phyloP scores from a whole-genome alignment of 805 yeast genomes.

The Teunomyces atbi region DNA sequence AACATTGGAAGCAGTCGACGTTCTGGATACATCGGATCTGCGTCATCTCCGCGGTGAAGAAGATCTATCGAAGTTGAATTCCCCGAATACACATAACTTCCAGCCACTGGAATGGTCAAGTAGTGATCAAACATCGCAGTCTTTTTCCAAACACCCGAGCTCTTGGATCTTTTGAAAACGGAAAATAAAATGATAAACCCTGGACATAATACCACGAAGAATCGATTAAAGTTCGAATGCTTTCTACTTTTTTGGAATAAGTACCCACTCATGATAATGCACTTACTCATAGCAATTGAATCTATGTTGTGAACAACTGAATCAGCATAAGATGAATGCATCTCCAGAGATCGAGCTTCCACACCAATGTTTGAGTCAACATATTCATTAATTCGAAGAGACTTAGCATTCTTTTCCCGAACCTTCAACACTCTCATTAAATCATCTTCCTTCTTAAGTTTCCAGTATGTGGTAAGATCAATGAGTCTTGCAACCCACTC shows the following conservation, averaged over 20 bases:
- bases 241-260: slow-evolving; percentile 69
- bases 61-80: slow-evolving; percentile 56
- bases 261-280: slow-evolving; percentile 62
- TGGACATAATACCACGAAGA: slow-evolving; percentile 65
- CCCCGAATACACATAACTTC: slow-evolving; percentile 78
- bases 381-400: slow-evolving; percentile 52
- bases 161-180: slow-evolving; percentile 45
- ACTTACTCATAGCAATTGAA: slow-evolving; percentile 55
- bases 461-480: slow-evolving; percentile 60
- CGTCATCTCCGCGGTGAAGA: slow-evolving; percentile 42
- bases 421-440: slow-evolving; percentile 31
- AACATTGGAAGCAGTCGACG: slow-evolving; percentile 63
- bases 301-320: slow-evolving; percentile 54
- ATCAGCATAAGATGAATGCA: slow-evolving; percentile 46
- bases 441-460: slow-evolving; percentile 40
- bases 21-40: slow-evolving; percentile 52
- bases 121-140: slow-evolving; percentile 50
- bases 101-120: slow-evolving; percentile 58
- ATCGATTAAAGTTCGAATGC: slow-evolving; percentile 62
- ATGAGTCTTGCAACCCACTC: slow-evolving; percentile 64
- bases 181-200: slow-evolving; percentile 63
- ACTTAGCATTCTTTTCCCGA: slow-evolving; percentile 44
- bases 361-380: slow-evolving; percentile 54
- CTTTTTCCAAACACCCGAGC: slow-evolving; percentile 46
- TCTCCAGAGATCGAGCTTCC: slow-evolving; percentile 15